Percentiles rank a stretch among this genome's conserved stretches.
Conservation (phyloP, 306 rosid genomes). For the Medicago lupulina region DNA sequence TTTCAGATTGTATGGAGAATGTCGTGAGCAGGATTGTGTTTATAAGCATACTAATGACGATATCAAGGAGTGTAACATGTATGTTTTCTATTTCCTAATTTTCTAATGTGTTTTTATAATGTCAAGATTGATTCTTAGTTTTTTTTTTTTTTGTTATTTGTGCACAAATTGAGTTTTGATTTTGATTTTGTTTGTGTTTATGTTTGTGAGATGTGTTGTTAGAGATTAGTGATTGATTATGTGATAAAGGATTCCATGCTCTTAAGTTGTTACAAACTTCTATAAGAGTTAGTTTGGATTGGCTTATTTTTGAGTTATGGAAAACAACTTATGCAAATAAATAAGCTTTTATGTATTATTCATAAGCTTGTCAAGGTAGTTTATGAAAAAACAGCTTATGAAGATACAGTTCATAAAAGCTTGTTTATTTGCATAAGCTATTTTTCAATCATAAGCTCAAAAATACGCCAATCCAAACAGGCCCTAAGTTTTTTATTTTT, state of each 20-base stretch:
- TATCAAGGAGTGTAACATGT: slow-evolving; percentile 99
- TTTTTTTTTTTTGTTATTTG: not conserved
- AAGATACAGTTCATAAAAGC: too few species aligned
- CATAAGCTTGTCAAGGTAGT: too few species aligned
- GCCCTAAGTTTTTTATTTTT: not conserved
- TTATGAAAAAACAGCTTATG: too few species aligned
- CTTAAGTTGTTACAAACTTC: not conserved
- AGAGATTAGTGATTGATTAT: slow-evolving; percentile 1
- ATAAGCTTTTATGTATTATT: too few species aligned
- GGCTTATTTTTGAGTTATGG: too few species aligned
- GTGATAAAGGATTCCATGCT: slow-evolving; percentile 1
- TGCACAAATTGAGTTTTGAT: not conserved
- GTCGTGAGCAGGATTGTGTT: slow-evolving; percentile 98
- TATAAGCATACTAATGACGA: slow-evolving; percentile 98
- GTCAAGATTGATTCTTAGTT: too few species aligned
- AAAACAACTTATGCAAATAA: too few species aligned
- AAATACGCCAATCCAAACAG: too few species aligned
- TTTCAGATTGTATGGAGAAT: slow-evolving; percentile 89
- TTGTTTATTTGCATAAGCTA: too few species aligned
- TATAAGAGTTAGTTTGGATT: not conserved
- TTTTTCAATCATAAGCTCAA: too few species aligned
- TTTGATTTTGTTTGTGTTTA: not conserved
- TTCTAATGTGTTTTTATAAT: too few species aligned
- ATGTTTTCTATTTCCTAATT: slow-evolving; percentile 19
- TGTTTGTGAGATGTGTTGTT: not conserved